These are phyloP conservation scores for Lyophyllum shimeji DNA, from an alignment of 768 basidiomycete species.

Conservation along the genomic window DNA sequence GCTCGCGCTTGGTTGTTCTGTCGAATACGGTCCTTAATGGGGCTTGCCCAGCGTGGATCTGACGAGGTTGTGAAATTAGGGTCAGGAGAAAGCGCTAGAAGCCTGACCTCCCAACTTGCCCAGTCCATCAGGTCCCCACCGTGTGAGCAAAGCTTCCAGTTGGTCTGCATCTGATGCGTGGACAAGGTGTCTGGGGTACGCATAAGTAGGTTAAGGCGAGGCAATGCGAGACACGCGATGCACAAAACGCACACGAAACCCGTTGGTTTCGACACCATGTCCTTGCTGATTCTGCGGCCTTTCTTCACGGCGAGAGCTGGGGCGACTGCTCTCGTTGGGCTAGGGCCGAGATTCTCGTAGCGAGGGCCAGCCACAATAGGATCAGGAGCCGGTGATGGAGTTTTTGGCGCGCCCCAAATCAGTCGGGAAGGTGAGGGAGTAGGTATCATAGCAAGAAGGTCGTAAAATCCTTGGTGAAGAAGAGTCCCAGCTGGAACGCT, in stretches of 20 bases:
- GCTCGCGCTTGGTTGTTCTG: conserved; percentile 67
- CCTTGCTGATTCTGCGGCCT: conserved; percentile 74
- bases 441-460: conserved; percentile 77
- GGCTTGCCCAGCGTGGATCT: conserved; percentile 89
- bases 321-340: conserved; percentile 28
- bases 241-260: conserved; percentile 73
- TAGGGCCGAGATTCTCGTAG: conserved; percentile 57
- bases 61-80: conserved; percentile 22
- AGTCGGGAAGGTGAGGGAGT: conserved; percentile 68
- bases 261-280: conserved; percentile 84
- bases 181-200: conserved; percentile 66
- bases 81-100: conserved; percentile 34
- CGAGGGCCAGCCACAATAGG: conserved; percentile 61
- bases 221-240: conserved; percentile 16
- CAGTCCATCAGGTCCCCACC: conserved; percentile 87
- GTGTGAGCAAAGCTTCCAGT: conserved; percentile 79
- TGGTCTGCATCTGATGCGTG: conserved; percentile 92
- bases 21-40: conserved; percentile 79
- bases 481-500: conserved; percentile 68
- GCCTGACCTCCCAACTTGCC: conserved; percentile 83
- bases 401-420: conserved; percentile 48
- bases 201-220: conserved; percentile 22
- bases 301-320: conserved; percentile 44
- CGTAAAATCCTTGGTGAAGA: conserved; percentile 89
- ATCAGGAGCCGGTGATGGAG: conserved; percentile 32